Percentiles rank a stretch among this genome's conserved stretches.
These are phyloP conservation scores for Carex myosuroides DNA, from an alignment of 176 grass and related monocot species.

Conservation along the genomic window DNA sequence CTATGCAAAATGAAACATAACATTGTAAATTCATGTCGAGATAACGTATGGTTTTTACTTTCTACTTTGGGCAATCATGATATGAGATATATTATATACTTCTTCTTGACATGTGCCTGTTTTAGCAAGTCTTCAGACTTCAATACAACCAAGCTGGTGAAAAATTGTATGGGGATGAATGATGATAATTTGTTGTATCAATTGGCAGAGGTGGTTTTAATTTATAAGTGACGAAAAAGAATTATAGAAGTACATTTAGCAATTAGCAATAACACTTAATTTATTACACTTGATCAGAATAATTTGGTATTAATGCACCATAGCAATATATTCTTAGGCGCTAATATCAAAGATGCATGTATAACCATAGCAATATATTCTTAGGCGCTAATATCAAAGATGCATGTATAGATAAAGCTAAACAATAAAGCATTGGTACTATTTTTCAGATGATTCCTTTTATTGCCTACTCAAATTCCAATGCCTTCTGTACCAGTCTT, in stretches of 20 bases:
- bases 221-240: no score
- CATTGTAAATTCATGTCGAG: neutral
- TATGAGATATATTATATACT: neutral
- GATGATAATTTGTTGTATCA: neutral
- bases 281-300: neutral
- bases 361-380: neutral
- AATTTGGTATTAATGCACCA: neutral
- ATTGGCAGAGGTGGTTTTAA: neutral
- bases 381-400: neutral
- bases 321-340: neutral
- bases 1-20: neutral
- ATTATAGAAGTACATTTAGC: neutral
- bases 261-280: neutral
- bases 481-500: neutral
- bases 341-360: neutral
- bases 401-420: neutral
- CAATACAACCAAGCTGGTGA: neutral
- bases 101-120: neutral
- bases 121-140: neutral
- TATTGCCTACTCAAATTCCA: neutral
- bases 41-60: neutral
- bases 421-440: neutral
- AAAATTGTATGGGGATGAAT: neutral
- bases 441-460: neutral
- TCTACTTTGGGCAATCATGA: neutral